Evolutionary conservation across 805 yeast species (phyloP).

Genomic region (Saturnispora quitensis): DNA sequence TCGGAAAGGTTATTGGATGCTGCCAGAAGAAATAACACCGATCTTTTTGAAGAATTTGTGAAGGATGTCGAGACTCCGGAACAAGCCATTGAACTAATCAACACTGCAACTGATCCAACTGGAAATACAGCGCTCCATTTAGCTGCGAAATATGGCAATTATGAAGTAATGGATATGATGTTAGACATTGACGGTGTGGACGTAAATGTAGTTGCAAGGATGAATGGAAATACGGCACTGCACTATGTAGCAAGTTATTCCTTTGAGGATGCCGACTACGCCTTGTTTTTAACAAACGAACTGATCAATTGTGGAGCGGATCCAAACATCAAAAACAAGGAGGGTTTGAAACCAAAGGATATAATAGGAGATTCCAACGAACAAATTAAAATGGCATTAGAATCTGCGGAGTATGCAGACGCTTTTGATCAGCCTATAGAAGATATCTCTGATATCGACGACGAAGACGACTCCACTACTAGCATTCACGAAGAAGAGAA

Average conservation of each 20-base stretch:
- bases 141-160: constrained; percentile 72
- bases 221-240: constrained; percentile 80
- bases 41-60: constrained; percentile 53
- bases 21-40: constrained; percentile 80
- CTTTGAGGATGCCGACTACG: constrained; percentile 76
- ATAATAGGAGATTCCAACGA: constrained; percentile 44
- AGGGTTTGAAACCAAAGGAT: constrained; percentile 69
- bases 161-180: constrained; percentile 73
- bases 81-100: constrained; percentile 43
- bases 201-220: constrained; percentile 66
- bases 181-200: constrained; percentile 88
- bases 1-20: constrained; percentile 79
- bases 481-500: not conserved
- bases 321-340: constrained; percentile 50
- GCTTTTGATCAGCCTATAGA: constrained; percentile 30
- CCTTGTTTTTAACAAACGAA: constrained; percentile 65
- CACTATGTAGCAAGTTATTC: constrained; percentile 78
- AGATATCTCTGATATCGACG: constrained; percentile 31
- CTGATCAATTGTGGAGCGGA: constrained; percentile 89
- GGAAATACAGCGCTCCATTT: constrained; percentile 78
- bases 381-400: constrained; percentile 52
- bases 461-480: constrained; percentile 16
- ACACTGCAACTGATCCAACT: constrained; percentile 62
- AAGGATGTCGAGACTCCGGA: constrained; percentile 26
- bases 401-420: constrained; percentile 77